Percentiles rank a stretch among this genome's conserved stretches.
Conservation (phyloP, 179 eudicot genomes). For the Silene coronaria region DNA sequence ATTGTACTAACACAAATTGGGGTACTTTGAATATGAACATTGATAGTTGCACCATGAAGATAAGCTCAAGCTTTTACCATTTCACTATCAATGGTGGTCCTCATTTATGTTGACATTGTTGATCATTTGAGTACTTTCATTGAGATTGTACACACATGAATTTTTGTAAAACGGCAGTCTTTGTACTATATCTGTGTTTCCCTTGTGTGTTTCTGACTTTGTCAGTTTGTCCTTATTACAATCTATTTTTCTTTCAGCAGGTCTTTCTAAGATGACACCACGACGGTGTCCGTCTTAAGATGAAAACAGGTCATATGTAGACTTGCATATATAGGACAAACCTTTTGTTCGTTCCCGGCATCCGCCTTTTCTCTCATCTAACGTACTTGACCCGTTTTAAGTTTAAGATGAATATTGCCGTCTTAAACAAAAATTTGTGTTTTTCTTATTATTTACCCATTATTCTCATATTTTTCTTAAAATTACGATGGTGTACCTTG, state of each 20-base stretch:
- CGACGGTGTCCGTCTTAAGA: no score
- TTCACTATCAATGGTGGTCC: background rate
- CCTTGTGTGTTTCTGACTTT: background rate
- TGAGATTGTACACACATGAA: background rate
- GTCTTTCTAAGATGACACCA: no score
- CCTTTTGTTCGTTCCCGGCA: no score
- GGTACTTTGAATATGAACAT: background rate
- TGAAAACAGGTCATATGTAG: no score
- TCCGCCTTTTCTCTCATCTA: no score
- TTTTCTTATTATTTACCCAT: no score
- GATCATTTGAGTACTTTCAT: background rate
- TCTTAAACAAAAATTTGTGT: no score
- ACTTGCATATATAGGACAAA: no score
- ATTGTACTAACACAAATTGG: background rate
- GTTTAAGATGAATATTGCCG: no score
- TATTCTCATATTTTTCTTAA: no score
- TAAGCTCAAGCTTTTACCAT: background rate
- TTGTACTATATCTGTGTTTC: background rate
- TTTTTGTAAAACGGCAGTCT: background rate
- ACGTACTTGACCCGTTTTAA: no score
- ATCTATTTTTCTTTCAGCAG: background rate
- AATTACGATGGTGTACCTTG: no score
- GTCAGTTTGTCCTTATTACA: background rate
- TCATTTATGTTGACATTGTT: background rate
- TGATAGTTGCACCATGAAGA: background rate